Evolutionary conservation across 2,329 filamentous ascomycete species (phyloP).

Genomic region (Coccinonectria pachysandricola): DNA sequence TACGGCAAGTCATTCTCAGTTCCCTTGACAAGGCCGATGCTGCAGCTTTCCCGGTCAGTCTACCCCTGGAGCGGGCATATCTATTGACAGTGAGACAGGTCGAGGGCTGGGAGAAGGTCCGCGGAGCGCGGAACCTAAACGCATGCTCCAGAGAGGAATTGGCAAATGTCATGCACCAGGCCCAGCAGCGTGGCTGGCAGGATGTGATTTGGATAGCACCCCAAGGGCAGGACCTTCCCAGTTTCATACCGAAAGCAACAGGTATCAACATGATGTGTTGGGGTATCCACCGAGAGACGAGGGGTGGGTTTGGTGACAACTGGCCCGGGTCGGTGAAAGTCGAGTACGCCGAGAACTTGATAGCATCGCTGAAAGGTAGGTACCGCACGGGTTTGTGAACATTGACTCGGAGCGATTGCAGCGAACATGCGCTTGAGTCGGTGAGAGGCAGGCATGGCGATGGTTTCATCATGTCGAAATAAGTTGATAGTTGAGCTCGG

Average conservation of each 20-base stretch:
- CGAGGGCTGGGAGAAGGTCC: conserved; percentile 1
- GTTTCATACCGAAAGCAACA: neutral
- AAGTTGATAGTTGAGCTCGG: no score
- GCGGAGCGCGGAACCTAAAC: conserved; percentile 3
- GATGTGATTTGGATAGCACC: conserved; percentile 18
- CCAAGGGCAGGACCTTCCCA: conserved; percentile 6
- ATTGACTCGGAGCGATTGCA: no score
- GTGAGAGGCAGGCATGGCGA: no score
- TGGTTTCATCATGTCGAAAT: no score
- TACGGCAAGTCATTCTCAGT: conserved; percentile 2
- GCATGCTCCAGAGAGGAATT: conserved; percentile 7
- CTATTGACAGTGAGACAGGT: conserved; percentile 1
- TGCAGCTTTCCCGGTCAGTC: neutral
- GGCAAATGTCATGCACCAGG: conserved; percentile 5
- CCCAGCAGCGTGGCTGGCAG: conserved; percentile 12
- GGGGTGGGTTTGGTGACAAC: neutral
- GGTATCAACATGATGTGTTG: conserved; percentile 2
- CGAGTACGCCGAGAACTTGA: no score
- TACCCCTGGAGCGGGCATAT: neutral
- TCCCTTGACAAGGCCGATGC: neutral
- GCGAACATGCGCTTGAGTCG: no score
- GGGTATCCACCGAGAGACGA: neutral
- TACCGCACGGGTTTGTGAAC: no score
- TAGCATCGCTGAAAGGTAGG: no score
- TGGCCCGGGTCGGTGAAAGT: no score